These are phyloP conservation scores for Liquidambar formosana DNA, from an alignment of 164 flowering plant species.

Conservation along the genomic window DNA sequence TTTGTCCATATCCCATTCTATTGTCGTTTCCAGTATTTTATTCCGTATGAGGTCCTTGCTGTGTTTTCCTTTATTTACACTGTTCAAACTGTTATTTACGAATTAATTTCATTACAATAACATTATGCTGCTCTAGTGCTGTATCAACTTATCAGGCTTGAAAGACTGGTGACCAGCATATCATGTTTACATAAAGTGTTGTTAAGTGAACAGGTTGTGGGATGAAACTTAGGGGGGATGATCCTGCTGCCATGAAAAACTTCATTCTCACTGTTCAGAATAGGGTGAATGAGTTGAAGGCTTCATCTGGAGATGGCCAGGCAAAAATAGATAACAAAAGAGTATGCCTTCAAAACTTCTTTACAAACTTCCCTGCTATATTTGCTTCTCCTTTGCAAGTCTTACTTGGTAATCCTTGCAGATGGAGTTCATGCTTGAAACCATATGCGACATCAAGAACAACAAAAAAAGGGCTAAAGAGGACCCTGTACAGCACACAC, in stretches of 20 bases:
- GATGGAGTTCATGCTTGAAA: slow-evolving; percentile 99
- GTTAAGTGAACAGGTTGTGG: slow-evolving; percentile 76
- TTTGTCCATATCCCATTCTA: not conserved
- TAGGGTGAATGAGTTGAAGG: slow-evolving; percentile 68
- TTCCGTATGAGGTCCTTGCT: too few relatives aligned
- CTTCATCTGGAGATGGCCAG: slow-evolving; percentile 47
- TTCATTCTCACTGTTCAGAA: slow-evolving; percentile 72
- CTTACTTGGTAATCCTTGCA: slow-evolving; percentile 32
- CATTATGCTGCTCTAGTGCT: not conserved
- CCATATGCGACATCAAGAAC: slow-evolving; percentile 91
- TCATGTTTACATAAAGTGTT: slow-evolving; percentile 2
- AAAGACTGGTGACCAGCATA: not conserved
- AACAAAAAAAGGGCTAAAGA: slow-evolving; percentile 77
- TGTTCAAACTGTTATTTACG: too few relatives aligned
- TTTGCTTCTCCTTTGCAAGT: slow-evolving; percentile 4
- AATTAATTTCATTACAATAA: too few relatives aligned
- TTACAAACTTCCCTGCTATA: not conserved
- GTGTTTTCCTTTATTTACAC: too few relatives aligned
- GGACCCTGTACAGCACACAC: slow-evolving; percentile 64
- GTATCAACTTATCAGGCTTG: not conserved
- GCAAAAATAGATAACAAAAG: slow-evolving; percentile 48
- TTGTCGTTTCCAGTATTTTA: too few relatives aligned
- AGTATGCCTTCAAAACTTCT: slow-evolving; percentile 38
- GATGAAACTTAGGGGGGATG: slow-evolving; percentile 89
- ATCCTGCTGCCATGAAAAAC: slow-evolving; percentile 86